Conservation (phyloP, 2,329 filamentous ascomycete species). For the Fusarium nygamai region DNA sequence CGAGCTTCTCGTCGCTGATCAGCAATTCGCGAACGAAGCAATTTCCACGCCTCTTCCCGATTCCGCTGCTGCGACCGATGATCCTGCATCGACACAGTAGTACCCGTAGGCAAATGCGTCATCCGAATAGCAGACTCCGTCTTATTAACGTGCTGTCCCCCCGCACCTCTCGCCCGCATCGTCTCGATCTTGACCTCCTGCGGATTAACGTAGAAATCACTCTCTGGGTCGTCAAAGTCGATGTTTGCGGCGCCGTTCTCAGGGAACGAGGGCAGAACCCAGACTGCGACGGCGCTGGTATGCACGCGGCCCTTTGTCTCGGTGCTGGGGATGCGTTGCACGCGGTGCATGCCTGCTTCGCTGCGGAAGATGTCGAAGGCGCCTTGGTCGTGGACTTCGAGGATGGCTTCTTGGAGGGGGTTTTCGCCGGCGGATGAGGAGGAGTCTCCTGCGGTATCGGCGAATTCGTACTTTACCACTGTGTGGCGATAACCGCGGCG, state of each 20-base stretch:
- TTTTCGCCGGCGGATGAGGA: slow-evolving; percentile 67
- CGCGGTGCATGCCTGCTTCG: slow-evolving; percentile 94
- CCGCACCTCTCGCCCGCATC: slow-evolving; percentile 91
- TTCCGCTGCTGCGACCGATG: slow-evolving; percentile 90
- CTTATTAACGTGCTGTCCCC: slow-evolving; percentile 98
- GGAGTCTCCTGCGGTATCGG: slow-evolving; percentile 69
- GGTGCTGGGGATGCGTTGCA: slow-evolving; percentile 91
- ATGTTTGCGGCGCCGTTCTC: slow-evolving; percentile 59
- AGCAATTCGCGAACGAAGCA: slow-evolving; percentile 84
- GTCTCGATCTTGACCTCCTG: slow-evolving; percentile 85
- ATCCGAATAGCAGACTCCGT: slow-evolving; percentile 95
- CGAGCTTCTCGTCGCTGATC: slow-evolving; percentile 82
- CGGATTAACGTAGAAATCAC: slow-evolving; percentile 89
- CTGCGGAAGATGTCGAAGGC: slow-evolving; percentile 84
- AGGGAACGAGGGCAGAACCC: slow-evolving; percentile 88
- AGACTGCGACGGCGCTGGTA: slow-evolving; percentile 90
- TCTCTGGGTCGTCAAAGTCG: slow-evolving; percentile 83
- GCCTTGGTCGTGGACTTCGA: slow-evolving; percentile 81
- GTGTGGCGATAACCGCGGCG: slow-evolving; percentile 72
- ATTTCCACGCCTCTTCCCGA: slow-evolving; percentile 84
- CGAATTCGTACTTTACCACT: slow-evolving; percentile 82
- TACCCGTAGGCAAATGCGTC: slow-evolving; percentile 89
- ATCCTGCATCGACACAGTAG: slow-evolving; percentile 91
- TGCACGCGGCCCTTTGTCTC: slow-evolving; percentile 92
- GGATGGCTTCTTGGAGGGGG: slow-evolving; percentile 84